Percentiles rank a stretch among this genome's conserved stretches.
Evolutionary conservation across 1,139 yeast genomes (phyloP).

Genomic region (Suhomyces panamericanus): DNA sequence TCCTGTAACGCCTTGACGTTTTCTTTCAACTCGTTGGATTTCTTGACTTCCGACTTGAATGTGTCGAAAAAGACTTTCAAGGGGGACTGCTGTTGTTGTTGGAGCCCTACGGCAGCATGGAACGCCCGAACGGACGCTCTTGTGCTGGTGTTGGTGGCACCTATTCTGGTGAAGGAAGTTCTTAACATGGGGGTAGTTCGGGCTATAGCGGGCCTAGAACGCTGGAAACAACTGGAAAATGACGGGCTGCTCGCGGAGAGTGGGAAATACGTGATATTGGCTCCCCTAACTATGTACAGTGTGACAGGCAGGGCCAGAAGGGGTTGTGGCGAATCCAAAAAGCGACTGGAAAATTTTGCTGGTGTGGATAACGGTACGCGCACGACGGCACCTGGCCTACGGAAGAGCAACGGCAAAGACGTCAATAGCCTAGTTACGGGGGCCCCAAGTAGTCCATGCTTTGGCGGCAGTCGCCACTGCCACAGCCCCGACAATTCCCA

Average conservation of each 20-base stretch:
- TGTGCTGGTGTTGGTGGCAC: conserved; percentile 1
- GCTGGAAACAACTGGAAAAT: conserved; percentile 2
- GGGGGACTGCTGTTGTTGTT: conserved; percentile 61
- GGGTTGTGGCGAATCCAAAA: not conserved
- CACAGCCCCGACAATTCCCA: conserved; percentile 19
- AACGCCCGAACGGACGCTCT: conserved; percentile 11
- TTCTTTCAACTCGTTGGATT: conserved; percentile 84
- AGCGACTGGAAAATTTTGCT: conserved; percentile 5
- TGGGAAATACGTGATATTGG: not conserved
- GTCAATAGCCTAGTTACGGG: not conserved
- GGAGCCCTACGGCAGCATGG: conserved; percentile 13
- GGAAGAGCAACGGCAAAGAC: not conserved
- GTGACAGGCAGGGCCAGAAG: conserved; percentile 1
- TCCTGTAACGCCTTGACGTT: conserved; percentile 94
- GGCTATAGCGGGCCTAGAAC: not conserved
- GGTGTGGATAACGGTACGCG: conserved; percentile 6
- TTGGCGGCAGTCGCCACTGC: conserved; percentile 17
- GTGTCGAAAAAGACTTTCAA: conserved; percentile 92
- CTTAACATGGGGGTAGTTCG: conserved; percentile 13
- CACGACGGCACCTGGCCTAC: conserved; percentile 3
- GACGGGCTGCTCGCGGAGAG: not conserved
- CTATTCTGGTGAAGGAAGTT: conserved; percentile 11
- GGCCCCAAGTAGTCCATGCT: conserved; percentile 9
- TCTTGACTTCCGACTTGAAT: conserved; percentile 86
- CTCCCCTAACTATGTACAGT: conserved; percentile 5